A percentile compares a stretch with the other conserved stretches of the same genome.
phyloP scores from a whole-genome alignment of 208 protist species.

The Trypanosoma caninum region DNA sequence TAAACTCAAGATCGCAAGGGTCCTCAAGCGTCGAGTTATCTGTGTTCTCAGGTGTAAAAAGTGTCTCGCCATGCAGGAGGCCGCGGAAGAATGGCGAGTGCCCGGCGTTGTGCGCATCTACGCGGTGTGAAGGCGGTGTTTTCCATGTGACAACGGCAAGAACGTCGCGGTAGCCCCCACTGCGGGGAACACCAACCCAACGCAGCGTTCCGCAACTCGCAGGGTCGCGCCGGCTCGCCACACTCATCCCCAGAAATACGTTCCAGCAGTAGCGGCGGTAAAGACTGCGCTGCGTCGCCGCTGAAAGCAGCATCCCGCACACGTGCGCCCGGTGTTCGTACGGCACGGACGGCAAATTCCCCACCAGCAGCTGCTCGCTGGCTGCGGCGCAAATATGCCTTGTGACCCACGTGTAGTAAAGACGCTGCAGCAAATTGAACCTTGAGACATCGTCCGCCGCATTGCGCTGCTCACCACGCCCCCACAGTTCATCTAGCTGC shows the following conservation, averaged over 20 bases:
- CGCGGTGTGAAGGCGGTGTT: neutral
- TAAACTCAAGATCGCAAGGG: neutral
- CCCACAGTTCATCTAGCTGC: slow-evolving; percentile 44
- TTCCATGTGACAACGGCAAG: slow-evolving; percentile 17
- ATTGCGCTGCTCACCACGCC: slow-evolving; percentile 33
- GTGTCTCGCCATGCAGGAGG: slow-evolving; percentile 9
- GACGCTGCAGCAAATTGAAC: slow-evolving; percentile 29
- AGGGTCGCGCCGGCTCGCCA: slow-evolving; percentile 29
- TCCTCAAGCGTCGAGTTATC: slow-evolving; percentile 19
- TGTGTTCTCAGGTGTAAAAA: slow-evolving; percentile 13
- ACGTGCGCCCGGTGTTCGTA: slow-evolving; percentile 27
- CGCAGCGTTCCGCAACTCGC: slow-evolving; percentile 38
- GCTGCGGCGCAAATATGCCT: slow-evolving; percentile 30
- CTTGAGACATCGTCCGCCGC: slow-evolving; percentile 33
- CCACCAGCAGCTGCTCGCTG: slow-evolving; percentile 37
- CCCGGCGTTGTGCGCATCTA: neutral
- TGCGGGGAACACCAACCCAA: slow-evolving; percentile 21
- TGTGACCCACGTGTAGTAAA: slow-evolving; percentile 52
- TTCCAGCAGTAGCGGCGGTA: slow-evolving; percentile 45
- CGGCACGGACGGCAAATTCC: slow-evolving; percentile 29
- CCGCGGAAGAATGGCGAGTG: slow-evolving; percentile 19
- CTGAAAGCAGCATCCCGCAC: slow-evolving; percentile 38
- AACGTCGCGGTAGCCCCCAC: slow-evolving; percentile 8
- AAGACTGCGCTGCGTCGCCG: slow-evolving; percentile 25
- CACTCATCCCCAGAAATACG: slow-evolving; percentile 34